Base-by-base conservation (phyloP, 176 grass and related monocot genomes). In the barley (Hordeum vulgare) region DNA sequence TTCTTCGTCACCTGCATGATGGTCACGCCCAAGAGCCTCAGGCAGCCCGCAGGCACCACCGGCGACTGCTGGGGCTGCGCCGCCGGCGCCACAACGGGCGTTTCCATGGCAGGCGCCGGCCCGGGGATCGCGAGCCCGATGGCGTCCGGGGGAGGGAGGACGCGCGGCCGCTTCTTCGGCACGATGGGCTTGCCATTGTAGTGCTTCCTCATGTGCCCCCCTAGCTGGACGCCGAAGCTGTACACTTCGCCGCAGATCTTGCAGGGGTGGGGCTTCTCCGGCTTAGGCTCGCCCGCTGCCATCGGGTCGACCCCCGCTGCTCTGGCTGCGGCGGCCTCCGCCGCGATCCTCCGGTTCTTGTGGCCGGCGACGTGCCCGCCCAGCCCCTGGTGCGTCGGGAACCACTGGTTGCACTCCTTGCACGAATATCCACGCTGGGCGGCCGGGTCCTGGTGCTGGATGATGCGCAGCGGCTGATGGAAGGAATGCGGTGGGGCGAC, bases 181-280 rank as follows among this genome's bases (percentile, higher is more conserved):
- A 74, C 44, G n/a, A 90, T 78, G 73, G 79, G 25, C 21, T 15
- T n/a, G 26, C 83, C 83, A 0, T 0, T 15, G 27, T 83, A 86
- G 74, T 90, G 88, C 66, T 21, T 74, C 37, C 88, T 83, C 84
- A 79, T 90, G 67, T 90, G 88, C 2, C 88, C 88, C 4, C 88
- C 80, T 29, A 90, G 84, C 15, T n/a, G 9, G 11, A 86, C 80
- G 11, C n/a, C n/a, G n/a, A n/a, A n/a, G n/a, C n/a, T n/a, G n/a
- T n/a, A n/a, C n/a, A n/a, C n/a, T n/a, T 12, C 14, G 59, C 7
- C 7, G 80, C 88, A 90, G 44, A 20, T 1, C 21, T 36, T 18
- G 80, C 88, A 90, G 18, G 0, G 1, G 75, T 87, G 80, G 31
- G 0, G 3, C 80, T 1, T 26, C 75, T 3, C 28, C 60, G 49